A percentile compares a stretch with the other conserved stretches of the same genome.
phyloP scores from a whole-genome alignment of 164 flowering plant genomes.

The Stephania japonica region DNA sequence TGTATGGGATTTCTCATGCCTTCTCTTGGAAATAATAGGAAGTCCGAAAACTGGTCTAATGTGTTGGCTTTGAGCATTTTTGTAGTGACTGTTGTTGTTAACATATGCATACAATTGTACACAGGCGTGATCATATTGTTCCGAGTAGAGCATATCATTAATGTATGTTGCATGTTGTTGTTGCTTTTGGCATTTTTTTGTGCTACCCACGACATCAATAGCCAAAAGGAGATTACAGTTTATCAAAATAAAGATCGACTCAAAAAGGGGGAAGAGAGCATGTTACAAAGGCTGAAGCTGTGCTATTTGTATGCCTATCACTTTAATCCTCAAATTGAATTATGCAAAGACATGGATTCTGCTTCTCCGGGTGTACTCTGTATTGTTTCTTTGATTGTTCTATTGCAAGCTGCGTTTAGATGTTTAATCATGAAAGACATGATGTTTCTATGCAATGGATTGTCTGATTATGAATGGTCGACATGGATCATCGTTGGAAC shows the following conservation, averaged over 20 bases:
- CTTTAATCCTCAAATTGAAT: too few relatives aligned
- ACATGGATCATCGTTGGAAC: too few relatives aligned
- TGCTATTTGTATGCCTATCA: too few relatives aligned
- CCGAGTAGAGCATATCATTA: neutral
- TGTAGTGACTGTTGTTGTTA: neutral
- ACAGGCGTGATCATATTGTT: neutral
- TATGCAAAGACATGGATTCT: too few relatives aligned
- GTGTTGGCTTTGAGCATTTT: neutral
- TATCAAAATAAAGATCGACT: neutral
- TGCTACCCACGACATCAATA: too few relatives aligned
- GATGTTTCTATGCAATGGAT: neutral
- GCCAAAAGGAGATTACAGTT: neutral
- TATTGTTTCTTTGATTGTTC: too few relatives aligned
- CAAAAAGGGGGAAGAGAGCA: neutral
- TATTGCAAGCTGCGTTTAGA: too few relatives aligned
- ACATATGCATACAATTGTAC: neutral
- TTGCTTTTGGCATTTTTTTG: too few relatives aligned
- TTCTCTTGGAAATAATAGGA: neutral
- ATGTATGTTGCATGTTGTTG: neutral
- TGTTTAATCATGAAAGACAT: neutral
- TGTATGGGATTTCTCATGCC: neutral
- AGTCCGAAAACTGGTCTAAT: neutral
- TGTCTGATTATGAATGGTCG: too few relatives aligned
- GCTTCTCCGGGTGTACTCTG: too few relatives aligned
- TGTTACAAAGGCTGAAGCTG: neutral